A percentile compares a stretch with the other conserved stretches of the same genome.
These are phyloP conservation scores for Lachancea waltii DNA, from an alignment of 805 yeast species.

Conservation along the genomic window DNA sequence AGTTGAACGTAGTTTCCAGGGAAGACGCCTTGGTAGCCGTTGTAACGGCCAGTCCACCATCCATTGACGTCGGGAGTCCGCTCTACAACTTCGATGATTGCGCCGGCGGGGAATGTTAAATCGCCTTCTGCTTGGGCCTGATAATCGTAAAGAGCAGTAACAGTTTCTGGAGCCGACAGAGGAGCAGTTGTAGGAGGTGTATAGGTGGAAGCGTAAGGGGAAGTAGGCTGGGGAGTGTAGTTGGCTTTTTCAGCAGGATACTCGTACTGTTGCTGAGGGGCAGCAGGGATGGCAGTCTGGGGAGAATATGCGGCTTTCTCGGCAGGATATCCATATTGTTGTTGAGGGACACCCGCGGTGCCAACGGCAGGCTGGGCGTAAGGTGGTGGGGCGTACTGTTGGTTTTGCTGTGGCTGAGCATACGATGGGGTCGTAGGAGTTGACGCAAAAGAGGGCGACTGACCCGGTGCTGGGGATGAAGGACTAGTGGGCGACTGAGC, in stretches of 20 bases:
- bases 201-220: constrained; percentile 34
- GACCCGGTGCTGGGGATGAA: constrained; percentile 17
- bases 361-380: constrained; percentile 21
- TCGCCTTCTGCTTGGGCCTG: constrained; percentile 93
- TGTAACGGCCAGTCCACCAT: constrained; percentile 94
- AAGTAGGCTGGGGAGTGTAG: constrained; percentile 26
- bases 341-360: constrained; percentile 22
- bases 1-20: constrained; percentile 95
- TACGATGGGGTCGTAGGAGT: not conserved
- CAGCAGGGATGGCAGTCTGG: constrained; percentile 30
- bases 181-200: constrained; percentile 16
- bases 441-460: constrained; percentile 24
- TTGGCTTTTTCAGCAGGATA: constrained; percentile 5
- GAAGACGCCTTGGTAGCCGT: constrained; percentile 85
- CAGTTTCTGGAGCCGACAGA: constrained; percentile 43
- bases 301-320: constrained; percentile 12
- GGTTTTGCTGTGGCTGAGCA: constrained; percentile 3
- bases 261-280: constrained; percentile 12
- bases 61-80: constrained; percentile 82
- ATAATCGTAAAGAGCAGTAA: constrained; percentile 89
- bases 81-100: constrained; percentile 73
- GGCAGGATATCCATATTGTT: constrained; percentile 11
- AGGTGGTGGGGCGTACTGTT: constrained; percentile 15
- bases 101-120: constrained; percentile 80
- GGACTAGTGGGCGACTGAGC: constrained; percentile 25